A percentile compares a stretch with the other conserved stretches of the same genome.
Conservation (phyloP, 495 filamentous ascomycete species). For the Hyphodiscus hymeniophilus region DNA sequence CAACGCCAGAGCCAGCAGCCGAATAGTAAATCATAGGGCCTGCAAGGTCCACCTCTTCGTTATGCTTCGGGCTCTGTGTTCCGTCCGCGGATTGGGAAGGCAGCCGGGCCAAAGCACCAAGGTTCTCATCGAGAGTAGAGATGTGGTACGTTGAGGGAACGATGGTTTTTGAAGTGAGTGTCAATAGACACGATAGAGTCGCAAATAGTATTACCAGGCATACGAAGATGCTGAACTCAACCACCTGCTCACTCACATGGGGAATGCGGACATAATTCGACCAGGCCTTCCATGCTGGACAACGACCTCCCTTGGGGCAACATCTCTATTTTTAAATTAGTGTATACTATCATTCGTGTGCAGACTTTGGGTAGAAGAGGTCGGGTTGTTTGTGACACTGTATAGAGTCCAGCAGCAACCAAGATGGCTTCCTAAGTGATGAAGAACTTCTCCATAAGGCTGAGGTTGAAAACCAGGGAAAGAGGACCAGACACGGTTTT, state of each 20-base stretch:
- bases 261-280: conserved; percentile 49
- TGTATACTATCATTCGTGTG: background rate
- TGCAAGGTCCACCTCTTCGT: conserved; percentile 25
- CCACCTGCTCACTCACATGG: conserved; percentile 46
- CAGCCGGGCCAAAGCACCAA: conserved; percentile 36
- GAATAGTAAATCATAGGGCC: conserved; percentile 90
- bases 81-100: conserved; percentile 20
- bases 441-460: too few relatives aligned
- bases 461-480: too few relatives aligned
- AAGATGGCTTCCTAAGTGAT: too few relatives aligned
- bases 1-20: conserved; percentile 91
- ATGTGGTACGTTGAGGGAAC: conserved; percentile 82
- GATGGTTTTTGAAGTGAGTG: conserved; percentile 80
- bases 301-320: conserved; percentile 59
- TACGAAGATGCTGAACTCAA: conserved; percentile 72
- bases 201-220: conserved; percentile 62
- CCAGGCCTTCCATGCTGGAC: conserved; percentile 72
- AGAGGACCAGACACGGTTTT: too few relatives aligned
- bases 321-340: conserved; percentile 42
- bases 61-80: conserved; percentile 33
- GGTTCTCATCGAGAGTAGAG: conserved; percentile 77
- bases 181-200: conserved; percentile 67
- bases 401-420: too few relatives aligned
- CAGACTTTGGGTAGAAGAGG: too few relatives aligned
- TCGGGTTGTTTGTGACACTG: too few relatives aligned